Base-by-base conservation (phyloP, 73 alveolate species). In the Loxodes magnus region DNA sequence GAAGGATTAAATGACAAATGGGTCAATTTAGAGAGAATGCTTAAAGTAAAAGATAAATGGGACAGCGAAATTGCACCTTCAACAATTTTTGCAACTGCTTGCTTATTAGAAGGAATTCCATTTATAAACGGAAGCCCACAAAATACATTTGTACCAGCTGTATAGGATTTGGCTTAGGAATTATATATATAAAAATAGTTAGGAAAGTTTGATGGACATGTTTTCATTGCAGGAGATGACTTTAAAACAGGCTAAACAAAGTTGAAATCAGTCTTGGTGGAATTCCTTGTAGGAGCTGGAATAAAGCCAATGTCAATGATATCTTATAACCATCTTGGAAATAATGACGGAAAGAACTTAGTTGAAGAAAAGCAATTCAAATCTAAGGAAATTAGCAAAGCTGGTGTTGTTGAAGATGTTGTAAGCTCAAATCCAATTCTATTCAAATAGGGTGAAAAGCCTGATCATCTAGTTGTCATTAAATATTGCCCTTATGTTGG, bases 401-500 rank as follows among this genome's bases (percentile, higher is more conserved):
- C 88, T 24, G 82, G 94, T 17, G 93, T 86, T n/a, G 78, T 89
- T 14, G 98, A 89, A 68, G 98, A 89, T 49, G 82, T 88, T 35
- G 77, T 87, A 9, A 77, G 77, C 38, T 57, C 85, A 23, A 89
- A 89, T 53, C 66, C 73, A 10, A 57, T 86, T 5, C 84, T 89
- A 34, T 89, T 85, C 51, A 73, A 77, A 28, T 85, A 68, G 10
- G 74, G 78, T 19, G 79, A 80, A 30, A 70, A 70, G 49, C 86
- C 89, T 1, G 98, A 89, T 69, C 98, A 89, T 72, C 71, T 67
- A 42, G 95, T 89, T 9, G 95, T 89, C 3, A 89, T 89, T 57
- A 89, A 82, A 77, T 89, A 89, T 54, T 72, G 82, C 26, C 98
- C 98, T 7, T 71, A 78, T 51, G 94, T 90, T 4, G 98, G 98